phyloP scores from a whole-genome alignment of 2,329 filamentous ascomycete species.

The Elsinoe ampelina region DNA sequence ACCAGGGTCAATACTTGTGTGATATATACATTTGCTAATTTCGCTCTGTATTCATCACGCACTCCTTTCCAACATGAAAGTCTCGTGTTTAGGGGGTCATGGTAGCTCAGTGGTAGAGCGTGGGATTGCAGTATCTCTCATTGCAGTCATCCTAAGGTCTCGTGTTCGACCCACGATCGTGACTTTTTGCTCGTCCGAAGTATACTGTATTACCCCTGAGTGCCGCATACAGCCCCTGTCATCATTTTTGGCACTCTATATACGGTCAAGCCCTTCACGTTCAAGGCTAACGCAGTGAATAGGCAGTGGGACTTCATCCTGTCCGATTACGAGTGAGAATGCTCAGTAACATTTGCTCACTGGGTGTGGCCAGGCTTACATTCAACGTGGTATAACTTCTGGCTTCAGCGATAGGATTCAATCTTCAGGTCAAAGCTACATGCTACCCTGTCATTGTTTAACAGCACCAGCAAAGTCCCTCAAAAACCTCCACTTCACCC shows the following conservation, averaged over 20 bases:
- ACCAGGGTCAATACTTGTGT: too few relatives aligned
- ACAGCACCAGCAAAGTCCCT: slow-evolving; percentile 41
- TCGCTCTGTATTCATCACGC: too few relatives aligned
- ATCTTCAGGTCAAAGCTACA: too few relatives aligned
- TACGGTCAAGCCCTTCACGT: not conserved
- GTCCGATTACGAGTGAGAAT: too few relatives aligned
- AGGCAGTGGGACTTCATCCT: too few relatives aligned
- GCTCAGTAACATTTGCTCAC: too few relatives aligned
- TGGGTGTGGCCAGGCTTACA: not conserved
- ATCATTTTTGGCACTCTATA: not conserved
- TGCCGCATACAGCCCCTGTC: not conserved
- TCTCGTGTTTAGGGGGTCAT: not conserved
- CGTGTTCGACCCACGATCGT: slow-evolving; percentile 2
- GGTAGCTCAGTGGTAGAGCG: slow-evolving; percentile 4
- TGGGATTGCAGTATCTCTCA: not conserved
- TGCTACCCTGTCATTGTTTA: slow-evolving; percentile 14
- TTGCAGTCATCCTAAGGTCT: slow-evolving; percentile 2
- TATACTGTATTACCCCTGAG: not conserved
- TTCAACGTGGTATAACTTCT: not conserved
- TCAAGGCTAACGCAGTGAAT: too few relatives aligned
- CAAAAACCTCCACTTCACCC: slow-evolving; percentile 43
- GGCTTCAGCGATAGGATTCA: too few relatives aligned
- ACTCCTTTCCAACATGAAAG: too few relatives aligned
- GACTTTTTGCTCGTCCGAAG: not conserved
- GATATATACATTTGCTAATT: too few relatives aligned